Percentiles rank a stretch among this genome's conserved stretches.
These are phyloP conservation scores for Panaeolus cyanescens DNA, from an alignment of 768 basidiomycete genomes.

Conservation along the genomic window DNA sequence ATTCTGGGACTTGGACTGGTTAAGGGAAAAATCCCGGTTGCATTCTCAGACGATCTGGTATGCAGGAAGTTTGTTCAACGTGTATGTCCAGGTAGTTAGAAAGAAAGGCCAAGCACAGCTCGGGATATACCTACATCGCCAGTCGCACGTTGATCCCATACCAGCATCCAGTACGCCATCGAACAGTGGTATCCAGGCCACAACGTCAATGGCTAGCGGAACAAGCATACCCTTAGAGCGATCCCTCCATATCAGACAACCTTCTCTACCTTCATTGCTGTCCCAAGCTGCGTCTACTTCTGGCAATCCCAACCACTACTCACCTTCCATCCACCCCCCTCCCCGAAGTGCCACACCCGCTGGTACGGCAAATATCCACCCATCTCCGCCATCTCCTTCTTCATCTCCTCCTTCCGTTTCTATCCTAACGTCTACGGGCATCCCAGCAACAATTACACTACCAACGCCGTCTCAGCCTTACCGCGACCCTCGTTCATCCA, in stretches of 20 bases:
- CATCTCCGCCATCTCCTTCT: slow-evolving; percentile 22
- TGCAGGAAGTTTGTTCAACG: slow-evolving; percentile 85
- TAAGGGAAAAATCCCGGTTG: slow-evolving; percentile 83
- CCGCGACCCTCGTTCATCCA: slow-evolving; percentile 69
- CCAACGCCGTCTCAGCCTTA: slow-evolving; percentile 57
- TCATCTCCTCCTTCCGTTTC: slow-evolving; percentile 19
- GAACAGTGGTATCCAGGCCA: not conserved
- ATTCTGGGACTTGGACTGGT: slow-evolving; percentile 82
- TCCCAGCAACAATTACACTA: slow-evolving; percentile 12
- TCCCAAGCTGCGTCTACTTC: slow-evolving; percentile 22
- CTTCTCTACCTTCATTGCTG: slow-evolving; percentile 31
- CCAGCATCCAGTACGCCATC: slow-evolving; percentile 68
- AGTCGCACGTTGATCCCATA: slow-evolving; percentile 77
- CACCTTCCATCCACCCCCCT: slow-evolving; percentile 46
- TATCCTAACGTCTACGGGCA: slow-evolving; percentile 3
- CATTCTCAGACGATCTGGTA: slow-evolving; percentile 90
- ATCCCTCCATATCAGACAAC: slow-evolving; percentile 23
- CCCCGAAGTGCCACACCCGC: slow-evolving; percentile 45
- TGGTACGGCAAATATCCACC: slow-evolving; percentile 20
- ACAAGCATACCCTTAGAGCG: slow-evolving; percentile 6
- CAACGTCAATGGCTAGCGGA: slow-evolving; percentile 8
- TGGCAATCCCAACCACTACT: slow-evolving; percentile 38
- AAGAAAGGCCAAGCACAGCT: slow-evolving; percentile 78
- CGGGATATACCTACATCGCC: slow-evolving; percentile 88
- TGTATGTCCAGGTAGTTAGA: slow-evolving; percentile 86